phyloP scores from a whole-genome alignment of 208 protist species.

The Leishmania major region DNA sequence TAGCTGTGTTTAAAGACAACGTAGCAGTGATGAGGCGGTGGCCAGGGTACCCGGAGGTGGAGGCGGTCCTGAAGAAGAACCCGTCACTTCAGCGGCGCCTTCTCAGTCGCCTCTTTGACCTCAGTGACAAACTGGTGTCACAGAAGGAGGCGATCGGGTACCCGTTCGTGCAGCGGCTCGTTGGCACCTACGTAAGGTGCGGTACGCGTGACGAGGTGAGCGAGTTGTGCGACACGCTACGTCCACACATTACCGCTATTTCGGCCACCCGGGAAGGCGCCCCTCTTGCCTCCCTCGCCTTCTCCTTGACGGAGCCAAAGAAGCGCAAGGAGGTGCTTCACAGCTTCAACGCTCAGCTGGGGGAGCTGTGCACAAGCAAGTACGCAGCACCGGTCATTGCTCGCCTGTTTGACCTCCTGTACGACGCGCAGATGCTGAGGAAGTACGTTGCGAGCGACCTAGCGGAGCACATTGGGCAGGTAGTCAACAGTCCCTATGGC shows the following conservation, averaged over 20 bases:
- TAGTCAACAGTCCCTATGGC: slow-evolving; percentile 87
- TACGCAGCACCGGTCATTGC: slow-evolving; percentile 86
- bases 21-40: slow-evolving; percentile 87
- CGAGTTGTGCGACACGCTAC: slow-evolving; percentile 86
- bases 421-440: slow-evolving; percentile 81
- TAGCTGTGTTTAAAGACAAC: slow-evolving; percentile 87
- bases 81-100: slow-evolving; percentile 73
- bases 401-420: slow-evolving; percentile 87
- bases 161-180: slow-evolving; percentile 87
- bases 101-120: slow-evolving; percentile 80
- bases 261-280: slow-evolving; percentile 73
- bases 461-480: slow-evolving; percentile 58
- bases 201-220: slow-evolving; percentile 84
- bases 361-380: slow-evolving; percentile 74
- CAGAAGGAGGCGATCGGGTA: slow-evolving; percentile 86
- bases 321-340: slow-evolving; percentile 85
- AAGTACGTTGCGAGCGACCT: slow-evolving; percentile 85
- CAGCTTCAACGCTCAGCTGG: slow-evolving; percentile 65
- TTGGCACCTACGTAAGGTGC: slow-evolving; percentile 63
- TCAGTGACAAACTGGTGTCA: slow-evolving; percentile 88
- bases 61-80: slow-evolving; percentile 67
- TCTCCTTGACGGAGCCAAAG: slow-evolving; percentile 80
- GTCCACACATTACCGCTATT: slow-evolving; percentile 72
- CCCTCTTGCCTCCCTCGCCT: slow-evolving; percentile 77
- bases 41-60: slow-evolving; percentile 81